phyloP scores from a whole-genome alignment of 768 basidiomycete species.

The Tephrocybe sp. region DNA sequence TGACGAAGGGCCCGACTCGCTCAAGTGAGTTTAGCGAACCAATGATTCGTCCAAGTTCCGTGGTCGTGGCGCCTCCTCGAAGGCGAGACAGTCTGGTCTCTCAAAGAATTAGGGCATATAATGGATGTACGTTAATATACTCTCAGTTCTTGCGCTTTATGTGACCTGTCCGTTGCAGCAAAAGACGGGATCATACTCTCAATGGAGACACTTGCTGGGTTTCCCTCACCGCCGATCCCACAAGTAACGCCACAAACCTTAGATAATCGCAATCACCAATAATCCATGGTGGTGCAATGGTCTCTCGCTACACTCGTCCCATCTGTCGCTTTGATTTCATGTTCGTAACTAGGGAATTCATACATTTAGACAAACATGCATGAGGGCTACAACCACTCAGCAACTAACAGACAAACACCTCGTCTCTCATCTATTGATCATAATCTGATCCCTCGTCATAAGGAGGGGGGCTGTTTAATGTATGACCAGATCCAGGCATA shows the following conservation, averaged over 20 bases:
- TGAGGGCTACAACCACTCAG: no score
- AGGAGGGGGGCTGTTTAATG: constrained; percentile 24
- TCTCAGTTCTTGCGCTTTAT: background rate
- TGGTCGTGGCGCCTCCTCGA: constrained; percentile 10
- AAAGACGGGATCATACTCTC: constrained; percentile 14
- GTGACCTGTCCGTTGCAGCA: constrained; percentile 3
- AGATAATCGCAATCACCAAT: no score
- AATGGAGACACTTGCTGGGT: constrained; percentile 25
- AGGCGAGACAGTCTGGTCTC: constrained; percentile 38
- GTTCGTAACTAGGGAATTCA: no score
- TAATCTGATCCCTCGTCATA: constrained; percentile 14
- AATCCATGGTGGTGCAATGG: no score
- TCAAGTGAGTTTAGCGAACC: constrained; percentile 2
- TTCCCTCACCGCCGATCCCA: background rate
- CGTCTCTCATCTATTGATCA: background rate
- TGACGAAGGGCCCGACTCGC: background rate
- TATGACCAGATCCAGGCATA: constrained; percentile 41
- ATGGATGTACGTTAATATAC: constrained; percentile 18
- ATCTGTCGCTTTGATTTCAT: no score
- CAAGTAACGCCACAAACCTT: no score
- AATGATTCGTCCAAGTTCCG: constrained; percentile 8
- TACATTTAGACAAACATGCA: no score
- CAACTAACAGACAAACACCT: no score
- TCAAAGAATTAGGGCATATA: constrained; percentile 32
- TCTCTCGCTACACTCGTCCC: no score